Evolutionary conservation across 106 monocot genomes (phyloP).

Genomic region (Dendrobium catenatum): DNA sequence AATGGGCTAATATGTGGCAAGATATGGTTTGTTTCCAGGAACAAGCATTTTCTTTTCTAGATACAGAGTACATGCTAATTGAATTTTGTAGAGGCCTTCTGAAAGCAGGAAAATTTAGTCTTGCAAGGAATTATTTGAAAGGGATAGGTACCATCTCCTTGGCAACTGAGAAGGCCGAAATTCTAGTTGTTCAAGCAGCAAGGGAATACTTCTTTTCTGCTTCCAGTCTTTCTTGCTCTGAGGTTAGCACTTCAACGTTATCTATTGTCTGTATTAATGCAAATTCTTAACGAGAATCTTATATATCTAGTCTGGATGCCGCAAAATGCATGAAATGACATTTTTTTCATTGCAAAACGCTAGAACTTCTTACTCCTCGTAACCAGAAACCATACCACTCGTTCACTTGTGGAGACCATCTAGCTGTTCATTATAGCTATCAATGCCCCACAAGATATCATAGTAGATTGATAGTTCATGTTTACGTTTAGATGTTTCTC

Average conservation of each 20-base stretch:
- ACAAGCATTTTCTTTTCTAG: constrained; percentile 86
- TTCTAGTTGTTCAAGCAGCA: constrained; percentile 83
- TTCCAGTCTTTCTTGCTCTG: constrained; percentile 66
- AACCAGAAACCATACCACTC: background rate
- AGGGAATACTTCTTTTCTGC: constrained; percentile 96
- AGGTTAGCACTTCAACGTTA: constrained; percentile 35
- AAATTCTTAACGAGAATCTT: background rate
- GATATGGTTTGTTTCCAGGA: constrained; percentile 82
- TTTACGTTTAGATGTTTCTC: no score
- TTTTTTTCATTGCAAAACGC: background rate
- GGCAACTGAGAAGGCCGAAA: constrained; percentile 71
- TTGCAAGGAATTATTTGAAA: constrained; percentile 89
- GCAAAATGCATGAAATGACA: background rate
- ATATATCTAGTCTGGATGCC: background rate
- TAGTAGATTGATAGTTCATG: no score
- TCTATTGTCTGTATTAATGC: background rate
- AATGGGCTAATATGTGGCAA: constrained; percentile 88
- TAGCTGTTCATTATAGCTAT: no score
- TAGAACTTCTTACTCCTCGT: background rate
- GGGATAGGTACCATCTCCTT: constrained; percentile 51
- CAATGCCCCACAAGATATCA: no score
- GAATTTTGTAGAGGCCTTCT: constrained; percentile 88
- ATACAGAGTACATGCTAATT: constrained; percentile 71
- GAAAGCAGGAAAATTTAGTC: constrained; percentile 90
- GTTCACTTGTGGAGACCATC: no score